Base-by-base conservation (phyloP, 1,284 basidiomycete species). In the Stereum hirsutum region DNA sequence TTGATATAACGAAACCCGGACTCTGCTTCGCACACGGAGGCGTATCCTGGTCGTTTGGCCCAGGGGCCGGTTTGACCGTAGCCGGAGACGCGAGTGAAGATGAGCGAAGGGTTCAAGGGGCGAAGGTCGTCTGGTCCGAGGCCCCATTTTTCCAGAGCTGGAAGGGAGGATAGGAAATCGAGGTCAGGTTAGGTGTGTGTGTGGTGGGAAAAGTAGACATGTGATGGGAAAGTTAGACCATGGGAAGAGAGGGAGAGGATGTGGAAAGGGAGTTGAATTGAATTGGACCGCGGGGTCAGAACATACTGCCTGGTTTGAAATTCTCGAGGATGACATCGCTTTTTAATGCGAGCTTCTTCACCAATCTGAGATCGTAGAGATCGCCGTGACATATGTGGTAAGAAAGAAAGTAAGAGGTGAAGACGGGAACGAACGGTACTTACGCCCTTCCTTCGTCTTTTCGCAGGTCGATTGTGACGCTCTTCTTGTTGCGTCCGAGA, bases 1-100 rank as follows among this genome's bases (percentile, higher is more conserved):
- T 83, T 84, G 55, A 84, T 81, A 54, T 75, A 81, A 3, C 81
- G 68, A 55, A 84, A 84, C 1, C 81, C 80, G 2, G 80, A 77
- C 51, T 84, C 79, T 2, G 78, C 81, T 61, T 84, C 81, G 52
- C 81, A 84, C 3, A 84, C 80, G 1, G 80, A 78, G 3, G 81
- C 81, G 48, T 80, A 84, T 17, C 81, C 80, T 4, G 79, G 78
- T 15, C 77, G 69, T 14, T 72, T 68, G 0, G 78, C 68, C 81
- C 81, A 84, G 25, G 81, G 80, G 2, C 81, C 81, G 1, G 77
- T 82, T 52, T 83, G 81, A 4, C 81, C 81, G 52, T 82, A 84
- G 5, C 81, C 81, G 47, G 79, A 81, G 19, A 84, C 77, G 25
- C 81, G 76, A 2, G 81, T 83, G 58, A 78, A 83, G 48, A 84